Evolutionary conservation across 2,329 filamentous ascomycete species (phyloP), one percentile per base, ranked within the genome.

Genomic region (Stagonosporopsis chrysanthemi): DNA sequence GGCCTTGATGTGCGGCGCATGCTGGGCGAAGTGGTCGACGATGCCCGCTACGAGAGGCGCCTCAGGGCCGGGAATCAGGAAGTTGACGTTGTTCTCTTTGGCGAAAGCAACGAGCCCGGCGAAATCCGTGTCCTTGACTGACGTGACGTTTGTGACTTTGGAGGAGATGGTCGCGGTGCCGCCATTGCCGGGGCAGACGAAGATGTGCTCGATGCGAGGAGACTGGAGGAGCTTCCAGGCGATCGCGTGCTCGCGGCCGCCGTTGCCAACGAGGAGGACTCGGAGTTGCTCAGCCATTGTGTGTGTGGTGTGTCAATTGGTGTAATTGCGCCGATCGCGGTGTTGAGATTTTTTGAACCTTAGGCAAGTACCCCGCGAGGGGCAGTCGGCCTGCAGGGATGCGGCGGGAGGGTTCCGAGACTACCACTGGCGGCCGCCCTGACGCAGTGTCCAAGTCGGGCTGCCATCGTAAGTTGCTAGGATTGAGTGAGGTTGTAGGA

Each of bases 221-320:
- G 92, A 97, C 76, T 96, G 90, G 72, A 88, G 87, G 61, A 98
- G 83, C 80, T 96, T 97, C 93, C 93, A 98, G 39, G 93, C 92
- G 62, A 97, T 85, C 43, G 93, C 91, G 79, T 98, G 92, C 80
- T 99, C 95, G 70, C 95, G 88, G 68, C 94, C 95, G 66, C 95
- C 95, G 74, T 94, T 96, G 71, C 95, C 94, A 65, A 98, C 88
- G 62, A 98, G 87, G 62, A 98, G 88, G 67, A 97, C 64, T 49
- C 69, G 69, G 22, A 74, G 60, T 52, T 68, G 60, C 33, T 64
- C 58, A 47, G 66, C 28, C 72, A 75, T 75, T 31, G 22, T 64
- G 43, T 55, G 46, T 22, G 22, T 6, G 26, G 26, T 22, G 14
- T 33, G 26, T 19, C 22, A 56, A 41, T 56, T 48, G 43, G 19